Evolutionary conservation across 192 early-diverging fungal species (phyloP).

Genomic region (Chytriomyces sp.): DNA sequence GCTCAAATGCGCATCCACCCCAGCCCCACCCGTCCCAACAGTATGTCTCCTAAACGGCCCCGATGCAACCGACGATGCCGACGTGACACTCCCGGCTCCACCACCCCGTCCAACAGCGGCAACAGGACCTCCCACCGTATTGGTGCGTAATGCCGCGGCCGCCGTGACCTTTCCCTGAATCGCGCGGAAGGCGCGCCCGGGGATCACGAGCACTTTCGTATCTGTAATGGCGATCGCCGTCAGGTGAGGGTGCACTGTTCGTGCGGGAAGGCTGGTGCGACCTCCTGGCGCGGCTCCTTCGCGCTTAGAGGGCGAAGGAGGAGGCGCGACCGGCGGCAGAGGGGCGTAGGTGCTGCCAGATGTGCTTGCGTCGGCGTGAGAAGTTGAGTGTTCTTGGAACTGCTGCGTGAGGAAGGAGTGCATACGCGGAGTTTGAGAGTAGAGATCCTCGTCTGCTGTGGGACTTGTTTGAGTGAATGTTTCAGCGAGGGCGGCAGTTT

Average conservation of each 20-base stretch:
- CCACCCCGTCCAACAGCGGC: too few species aligned
- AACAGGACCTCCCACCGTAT: too few species aligned
- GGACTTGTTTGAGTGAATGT: too few species aligned
- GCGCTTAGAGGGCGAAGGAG: too few species aligned
- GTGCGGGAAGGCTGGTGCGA: background rate
- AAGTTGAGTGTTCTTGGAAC: too few species aligned
- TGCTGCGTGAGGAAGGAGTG: too few species aligned
- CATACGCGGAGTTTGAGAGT: too few species aligned
- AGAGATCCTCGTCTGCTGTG: too few species aligned
- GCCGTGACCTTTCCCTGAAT: conserved; percentile 88
- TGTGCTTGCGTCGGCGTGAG: too few species aligned
- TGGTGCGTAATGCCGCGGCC: too few species aligned
- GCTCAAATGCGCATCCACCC: background rate
- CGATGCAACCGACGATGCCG: background rate
- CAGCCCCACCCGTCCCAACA: background rate
- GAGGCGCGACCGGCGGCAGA: background rate
- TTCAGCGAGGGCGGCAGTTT: too few species aligned
- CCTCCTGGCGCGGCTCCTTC: background rate
- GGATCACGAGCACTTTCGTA: conserved; percentile 92
- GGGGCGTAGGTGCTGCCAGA: background rate
- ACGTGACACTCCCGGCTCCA: too few species aligned
- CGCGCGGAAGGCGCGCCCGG: conserved; percentile 87
- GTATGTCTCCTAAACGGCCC: background rate
- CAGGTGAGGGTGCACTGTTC: conserved; percentile 68
- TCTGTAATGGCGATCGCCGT: conserved; percentile 82